Conservation (phyloP, 2,329 filamentous ascomycete genomes). For the Talaromyces marneffei region DNA sequence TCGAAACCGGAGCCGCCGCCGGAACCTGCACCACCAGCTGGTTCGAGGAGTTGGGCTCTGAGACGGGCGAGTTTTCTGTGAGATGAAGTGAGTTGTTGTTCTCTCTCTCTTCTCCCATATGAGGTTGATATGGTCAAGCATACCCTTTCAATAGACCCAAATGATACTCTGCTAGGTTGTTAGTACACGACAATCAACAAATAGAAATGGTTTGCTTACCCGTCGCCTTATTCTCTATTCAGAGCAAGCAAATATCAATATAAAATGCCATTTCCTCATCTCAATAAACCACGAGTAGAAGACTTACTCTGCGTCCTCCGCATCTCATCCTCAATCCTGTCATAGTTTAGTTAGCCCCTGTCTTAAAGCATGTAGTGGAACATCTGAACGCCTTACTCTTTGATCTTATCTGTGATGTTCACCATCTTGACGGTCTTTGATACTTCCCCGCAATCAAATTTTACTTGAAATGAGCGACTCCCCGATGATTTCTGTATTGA, state of each 20-base stretch:
- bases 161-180: constrained; percentile 73
- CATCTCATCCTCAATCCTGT: constrained; percentile 99
- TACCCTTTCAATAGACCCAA: constrained; percentile 95
- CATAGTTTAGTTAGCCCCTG: constrained; percentile 2
- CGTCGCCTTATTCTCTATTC: constrained; percentile 93
- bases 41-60: constrained; percentile 89
- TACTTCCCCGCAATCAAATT: constrained; percentile 20
- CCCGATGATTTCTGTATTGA: background rate
- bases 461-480: background rate
- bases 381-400: constrained; percentile 64
- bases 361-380: background rate
- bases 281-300: background rate
- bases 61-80: constrained; percentile 90
- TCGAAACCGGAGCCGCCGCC: constrained; percentile 78
- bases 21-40: constrained; percentile 69
- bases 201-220: constrained; percentile 53
- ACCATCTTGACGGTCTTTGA: constrained; percentile 61
- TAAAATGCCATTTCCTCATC: background rate
- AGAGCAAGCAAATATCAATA: constrained; percentile 24
- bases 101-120: constrained; percentile 12
- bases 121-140: constrained; percentile 19
- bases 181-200: background rate
- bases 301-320: constrained; percentile 91
- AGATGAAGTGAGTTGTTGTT: background rate
- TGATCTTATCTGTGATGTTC: constrained; percentile 99